Evolutionary conservation across 108 stramenopile genomes (phyloP).

Genomic region (Parietichytrium sp.): DNA sequence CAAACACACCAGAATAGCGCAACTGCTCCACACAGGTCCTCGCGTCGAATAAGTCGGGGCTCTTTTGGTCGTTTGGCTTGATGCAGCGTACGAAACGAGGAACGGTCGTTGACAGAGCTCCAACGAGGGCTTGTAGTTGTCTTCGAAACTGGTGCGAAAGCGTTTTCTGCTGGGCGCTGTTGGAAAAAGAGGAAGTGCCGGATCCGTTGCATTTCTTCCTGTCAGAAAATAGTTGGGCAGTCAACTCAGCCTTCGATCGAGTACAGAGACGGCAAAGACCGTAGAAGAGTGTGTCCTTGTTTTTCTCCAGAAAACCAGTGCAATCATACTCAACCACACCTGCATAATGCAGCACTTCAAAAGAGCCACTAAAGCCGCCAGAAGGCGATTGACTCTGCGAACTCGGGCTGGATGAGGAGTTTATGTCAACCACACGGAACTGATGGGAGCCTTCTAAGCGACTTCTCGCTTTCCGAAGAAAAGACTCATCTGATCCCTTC

Average conservation of each 20-base stretch:
- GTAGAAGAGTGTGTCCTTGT: conserved; percentile 75
- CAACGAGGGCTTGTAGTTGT: conserved; percentile 77
- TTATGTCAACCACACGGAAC: conserved; percentile 13
- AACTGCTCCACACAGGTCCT: conserved; percentile 52
- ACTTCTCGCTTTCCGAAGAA: not conserved
- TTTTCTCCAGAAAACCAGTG: conserved; percentile 67
- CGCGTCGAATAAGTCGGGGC: conserved; percentile 74
- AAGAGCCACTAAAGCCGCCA: too few species aligned
- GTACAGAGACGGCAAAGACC: conserved; percentile 54
- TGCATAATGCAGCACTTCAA: conserved; percentile 81
- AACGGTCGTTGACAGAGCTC: conserved; percentile 67
- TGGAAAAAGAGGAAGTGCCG: conserved; percentile 47
- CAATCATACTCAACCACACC: conserved; percentile 79
- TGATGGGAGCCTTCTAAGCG: not conserved
- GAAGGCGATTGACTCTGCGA: not conserved
- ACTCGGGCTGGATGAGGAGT: not conserved
- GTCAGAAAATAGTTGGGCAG: not conserved
- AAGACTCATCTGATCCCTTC: not conserved
- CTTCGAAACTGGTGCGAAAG: conserved; percentile 55
- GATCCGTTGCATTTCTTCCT: not conserved
- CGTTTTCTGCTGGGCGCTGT: conserved; percentile 64
- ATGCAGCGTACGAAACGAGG: conserved; percentile 58
- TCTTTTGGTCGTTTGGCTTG: conserved; percentile 45
- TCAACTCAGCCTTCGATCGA: conserved; percentile 1
- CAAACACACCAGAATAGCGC: conserved; percentile 54